Conservation (phyloP, 2,329 filamentous ascomycete species). For the Sclerotinia minor region DNA sequence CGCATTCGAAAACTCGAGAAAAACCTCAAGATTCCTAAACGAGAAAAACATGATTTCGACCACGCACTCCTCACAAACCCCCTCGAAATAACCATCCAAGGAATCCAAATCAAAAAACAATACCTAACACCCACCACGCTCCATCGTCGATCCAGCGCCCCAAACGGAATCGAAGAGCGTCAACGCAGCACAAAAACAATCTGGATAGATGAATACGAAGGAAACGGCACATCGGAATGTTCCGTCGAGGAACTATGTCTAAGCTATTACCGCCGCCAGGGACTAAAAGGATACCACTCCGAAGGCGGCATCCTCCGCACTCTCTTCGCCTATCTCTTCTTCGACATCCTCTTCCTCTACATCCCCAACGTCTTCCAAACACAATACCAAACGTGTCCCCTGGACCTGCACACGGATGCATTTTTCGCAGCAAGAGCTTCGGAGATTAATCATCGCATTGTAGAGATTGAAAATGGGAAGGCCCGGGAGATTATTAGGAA, state of each 20-base stretch:
- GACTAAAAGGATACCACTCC: slow-evolving; percentile 93
- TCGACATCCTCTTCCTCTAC: slow-evolving; percentile 88
- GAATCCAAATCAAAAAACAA: slow-evolving; percentile 71
- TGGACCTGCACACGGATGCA: slow-evolving; percentile 89
- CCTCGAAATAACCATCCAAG: slow-evolving; percentile 71
- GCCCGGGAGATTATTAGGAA: slow-evolving; percentile 65
- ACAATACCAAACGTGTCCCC: slow-evolving; percentile 86
- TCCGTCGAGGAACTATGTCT: slow-evolving; percentile 94
- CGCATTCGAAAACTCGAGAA: slow-evolving; percentile 89
- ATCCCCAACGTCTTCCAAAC: slow-evolving; percentile 98
- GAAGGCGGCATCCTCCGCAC: slow-evolving; percentile 94
- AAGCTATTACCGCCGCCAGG: slow-evolving; percentile 73
- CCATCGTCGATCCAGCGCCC: slow-evolving; percentile 21
- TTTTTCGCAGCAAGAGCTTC: slow-evolving; percentile 85
- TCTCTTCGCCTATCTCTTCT: slow-evolving; percentile 86
- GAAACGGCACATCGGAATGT: slow-evolving; percentile 65
- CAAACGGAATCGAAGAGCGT: slow-evolving; percentile 32
- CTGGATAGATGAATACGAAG: slow-evolving; percentile 79
- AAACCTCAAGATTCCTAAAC: slow-evolving; percentile 75
- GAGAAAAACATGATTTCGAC: slow-evolving; percentile 88
- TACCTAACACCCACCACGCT: slow-evolving; percentile 41
- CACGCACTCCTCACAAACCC: slow-evolving; percentile 79
- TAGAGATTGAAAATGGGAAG: slow-evolving; percentile 81
- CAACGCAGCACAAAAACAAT: slow-evolving; percentile 68
- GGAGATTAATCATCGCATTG: slow-evolving; percentile 85